Base-by-base conservation (phyloP, 352 stramenopile species). In the Phytophthora colocasiae region DNA sequence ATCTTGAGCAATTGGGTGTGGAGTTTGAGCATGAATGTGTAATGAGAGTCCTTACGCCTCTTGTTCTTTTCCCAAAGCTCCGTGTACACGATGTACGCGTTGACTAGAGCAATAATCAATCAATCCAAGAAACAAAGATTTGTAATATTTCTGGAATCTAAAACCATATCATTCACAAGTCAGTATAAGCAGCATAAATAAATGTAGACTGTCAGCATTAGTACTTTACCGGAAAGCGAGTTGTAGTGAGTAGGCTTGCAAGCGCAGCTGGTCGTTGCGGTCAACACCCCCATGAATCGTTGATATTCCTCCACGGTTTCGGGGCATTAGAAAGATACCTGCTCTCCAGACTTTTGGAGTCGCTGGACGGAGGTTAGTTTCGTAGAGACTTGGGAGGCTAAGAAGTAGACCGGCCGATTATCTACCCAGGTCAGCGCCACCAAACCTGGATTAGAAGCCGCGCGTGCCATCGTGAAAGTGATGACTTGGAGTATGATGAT, bases 71-170 rank as follows among this genome's bases (percentile, higher is more conserved):
- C 29, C 29, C 29, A 34, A 0, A 34, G 1, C 1, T 11, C 6
- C 5, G 6, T 2, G 7, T 34, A 7, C 2, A 70, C 45, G 34
- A 70, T 51, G 39, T 62, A 73, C 1, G 27, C 44, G n/a, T 77
- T 77, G 0, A 72, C 48, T 3, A 76, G 11, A 0, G 63, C 52
- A 53, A 69, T 72, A 38, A 19, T 73, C 69, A 5, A 73, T 8
- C 5, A 77, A 29, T 0, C 54, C 63, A 0, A 77, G 26, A 11
- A 57, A 65, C 4, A 65, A 9, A 0, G 4, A 45, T 6, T 72
- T 77, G 69, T 67, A 62, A 48, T 73, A 66, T 19, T 57, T 65
- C 1, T 17, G n/a, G 7, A 34, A 34, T 10, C 29, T 34, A 34
- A 7, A 34, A 34, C 29, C 7, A 7, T 7, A 34, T 34, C 1